phyloP scores from a whole-genome alignment of 163 green algal genomes.

The Volvox carteri region DNA sequence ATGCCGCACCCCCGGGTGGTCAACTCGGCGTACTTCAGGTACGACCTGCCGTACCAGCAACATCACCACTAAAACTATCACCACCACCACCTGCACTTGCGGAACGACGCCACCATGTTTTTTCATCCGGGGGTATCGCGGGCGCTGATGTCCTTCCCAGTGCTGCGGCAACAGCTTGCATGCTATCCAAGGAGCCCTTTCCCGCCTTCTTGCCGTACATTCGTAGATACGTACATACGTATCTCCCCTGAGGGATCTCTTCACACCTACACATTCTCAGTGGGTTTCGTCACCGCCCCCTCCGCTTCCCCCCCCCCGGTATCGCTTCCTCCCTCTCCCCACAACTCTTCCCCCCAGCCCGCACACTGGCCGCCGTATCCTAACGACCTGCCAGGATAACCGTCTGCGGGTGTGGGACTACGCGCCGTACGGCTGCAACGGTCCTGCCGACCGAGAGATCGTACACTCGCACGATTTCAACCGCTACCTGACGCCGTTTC shows the following conservation, averaged over 20 bases:
- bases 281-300: background rate
- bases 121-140: too few species aligned
- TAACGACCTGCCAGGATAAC: conserved; percentile 93
- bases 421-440: conserved; percentile 55
- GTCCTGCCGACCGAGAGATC: conserved; percentile 78
- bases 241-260: too few species aligned
- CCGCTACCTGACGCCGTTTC: conserved; percentile 89
- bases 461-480: conserved; percentile 84
- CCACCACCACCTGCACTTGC: too few species aligned
- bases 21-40: conserved; percentile 88
- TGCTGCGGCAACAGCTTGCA: too few species aligned
- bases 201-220: too few species aligned
- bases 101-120: too few species aligned
- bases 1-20: conserved; percentile 80
- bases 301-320: background rate
- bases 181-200: too few species aligned
- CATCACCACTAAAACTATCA: too few species aligned
- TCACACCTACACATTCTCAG: too few species aligned
- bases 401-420: conserved; percentile 90
- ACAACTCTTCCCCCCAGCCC: conserved; percentile 32
- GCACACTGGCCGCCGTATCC: conserved; percentile 79
- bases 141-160: too few species aligned
- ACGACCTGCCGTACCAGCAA: background rate
- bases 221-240: too few species aligned
- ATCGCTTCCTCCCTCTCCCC: background rate